These are phyloP conservation scores for Corchorus capsularis DNA, from an alignment of 345 rosid species.

Conservation along the genomic window DNA sequence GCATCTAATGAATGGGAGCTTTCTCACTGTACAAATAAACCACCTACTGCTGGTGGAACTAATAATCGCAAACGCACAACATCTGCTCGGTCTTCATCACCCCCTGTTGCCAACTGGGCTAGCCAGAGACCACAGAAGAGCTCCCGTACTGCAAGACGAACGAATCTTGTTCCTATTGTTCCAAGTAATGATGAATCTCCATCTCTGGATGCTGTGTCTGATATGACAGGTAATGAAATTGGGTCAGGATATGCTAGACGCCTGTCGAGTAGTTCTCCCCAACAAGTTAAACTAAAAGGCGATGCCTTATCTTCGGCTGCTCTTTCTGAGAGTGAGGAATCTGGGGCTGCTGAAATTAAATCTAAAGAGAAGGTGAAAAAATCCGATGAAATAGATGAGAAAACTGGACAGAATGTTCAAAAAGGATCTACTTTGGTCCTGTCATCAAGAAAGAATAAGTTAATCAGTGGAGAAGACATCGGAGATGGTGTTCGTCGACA, in stretches of 20 bases:
- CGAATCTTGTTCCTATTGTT: slow-evolving; percentile 71
- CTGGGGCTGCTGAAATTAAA: slow-evolving; percentile 75
- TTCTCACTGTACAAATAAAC: slow-evolving; percentile 77
- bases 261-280: slow-evolving; percentile 70
- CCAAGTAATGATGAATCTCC: slow-evolving; percentile 69
- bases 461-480: slow-evolving; percentile 58
- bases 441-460: slow-evolving; percentile 79
- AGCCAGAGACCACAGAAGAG: slow-evolving; percentile 87
- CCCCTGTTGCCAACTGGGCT: slow-evolving; percentile 85
- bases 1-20: slow-evolving; percentile 83
- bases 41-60: slow-evolving; percentile 60
- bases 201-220: slow-evolving; percentile 61
- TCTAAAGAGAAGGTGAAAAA: slow-evolving; percentile 69
- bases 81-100: slow-evolving; percentile 73
- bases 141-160: slow-evolving; percentile 85
- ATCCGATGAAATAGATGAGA: slow-evolving; percentile 78
- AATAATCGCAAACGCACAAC: slow-evolving; percentile 73
- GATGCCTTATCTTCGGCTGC: slow-evolving; percentile 71
- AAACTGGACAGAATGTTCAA: slow-evolving; percentile 61
- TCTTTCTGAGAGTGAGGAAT: slow-evolving; percentile 94
- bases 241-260: slow-evolving; percentile 70
- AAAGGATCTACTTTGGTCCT: slow-evolving; percentile 56
- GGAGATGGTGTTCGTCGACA: slow-evolving; percentile 83
- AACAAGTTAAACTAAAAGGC: slow-evolving; percentile 66
- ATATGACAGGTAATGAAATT: slow-evolving; percentile 62